Conservation (phyloP, 2,329 filamentous ascomycete genomes). For the Aspergillus jensenii region DNA sequence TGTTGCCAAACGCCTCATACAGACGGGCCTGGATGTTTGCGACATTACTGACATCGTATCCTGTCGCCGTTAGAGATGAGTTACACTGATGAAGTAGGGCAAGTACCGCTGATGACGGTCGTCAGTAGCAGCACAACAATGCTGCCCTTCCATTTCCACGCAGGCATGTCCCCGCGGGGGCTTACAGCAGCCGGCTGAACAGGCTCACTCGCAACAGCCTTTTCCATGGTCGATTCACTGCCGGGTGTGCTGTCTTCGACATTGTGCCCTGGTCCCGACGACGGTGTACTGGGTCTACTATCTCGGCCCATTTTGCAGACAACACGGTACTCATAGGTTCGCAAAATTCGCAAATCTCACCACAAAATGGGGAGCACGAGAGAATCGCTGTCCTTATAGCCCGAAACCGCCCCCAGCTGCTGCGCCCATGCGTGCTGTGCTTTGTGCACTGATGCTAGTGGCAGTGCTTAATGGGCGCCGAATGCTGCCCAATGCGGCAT, state of each 20-base stretch:
- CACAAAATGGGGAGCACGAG: too few species aligned
- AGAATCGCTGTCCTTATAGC: background rate
- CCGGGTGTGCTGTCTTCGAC: background rate
- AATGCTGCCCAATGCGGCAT: background rate
- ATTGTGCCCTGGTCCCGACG: too few species aligned
- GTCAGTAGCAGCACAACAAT: slow-evolving; percentile 12
- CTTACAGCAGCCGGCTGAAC: background rate
- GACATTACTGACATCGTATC: slow-evolving; percentile 19
- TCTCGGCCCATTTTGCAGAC: background rate
- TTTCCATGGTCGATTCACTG: background rate
- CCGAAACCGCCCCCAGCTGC: background rate
- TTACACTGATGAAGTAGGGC: background rate
- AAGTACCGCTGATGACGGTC: slow-evolving; percentile 13
- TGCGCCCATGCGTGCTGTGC: background rate
- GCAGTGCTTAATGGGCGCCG: background rate
- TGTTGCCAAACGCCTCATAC: slow-evolving; percentile 16
- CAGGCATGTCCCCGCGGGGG: background rate
- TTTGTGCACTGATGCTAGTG: background rate
- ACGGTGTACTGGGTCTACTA: background rate
- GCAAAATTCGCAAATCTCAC: background rate
- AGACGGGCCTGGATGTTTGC: slow-evolving; percentile 18
- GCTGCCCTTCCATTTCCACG: slow-evolving; percentile 16
- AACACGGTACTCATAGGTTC: background rate
- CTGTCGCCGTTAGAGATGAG: background rate
- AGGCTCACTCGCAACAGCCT: background rate